These are phyloP conservation scores for Saturnispora halmiae DNA, from an alignment of 805 yeast genomes.

Conservation along the genomic window DNA sequence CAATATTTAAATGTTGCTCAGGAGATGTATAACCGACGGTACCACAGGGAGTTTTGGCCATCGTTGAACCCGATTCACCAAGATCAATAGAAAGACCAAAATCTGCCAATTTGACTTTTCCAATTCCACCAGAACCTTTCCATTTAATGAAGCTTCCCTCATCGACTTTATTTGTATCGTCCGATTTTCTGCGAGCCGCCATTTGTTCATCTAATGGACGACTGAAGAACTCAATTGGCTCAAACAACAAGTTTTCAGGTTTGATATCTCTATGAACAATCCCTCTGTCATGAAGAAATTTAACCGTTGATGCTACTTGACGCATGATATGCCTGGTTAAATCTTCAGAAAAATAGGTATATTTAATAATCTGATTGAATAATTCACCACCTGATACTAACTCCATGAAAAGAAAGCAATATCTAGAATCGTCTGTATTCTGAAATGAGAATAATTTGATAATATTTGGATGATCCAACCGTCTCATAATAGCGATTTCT, in stretches of 20 bases:
- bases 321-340: constrained; percentile 61
- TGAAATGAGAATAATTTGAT: constrained; percentile 45
- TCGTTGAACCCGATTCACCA: constrained; percentile 22
- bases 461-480: constrained; percentile 51
- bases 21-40: constrained; percentile 73
- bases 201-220: constrained; percentile 33
- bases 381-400: constrained; percentile 72
- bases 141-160: constrained; percentile 49
- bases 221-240: constrained; percentile 41
- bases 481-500: constrained; percentile 68
- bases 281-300: constrained; percentile 63
- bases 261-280: constrained; percentile 76
- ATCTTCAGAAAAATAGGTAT: constrained; percentile 67
- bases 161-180: constrained; percentile 50
- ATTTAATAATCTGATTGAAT: constrained; percentile 69
- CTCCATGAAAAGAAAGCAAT: constrained; percentile 60
- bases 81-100: constrained; percentile 60
- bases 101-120: constrained; percentile 57
- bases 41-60: constrained; percentile 65
- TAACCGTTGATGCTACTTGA: constrained; percentile 62
- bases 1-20: constrained; percentile 52
- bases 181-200: constrained; percentile 42
- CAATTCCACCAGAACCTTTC: constrained; percentile 57
- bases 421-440: constrained; percentile 36
- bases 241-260: constrained; percentile 67